These are phyloP conservation scores for Incumbomyces delicatus DNA, from an alignment of 2,329 filamentous ascomycete species.

Conservation along the genomic window DNA sequence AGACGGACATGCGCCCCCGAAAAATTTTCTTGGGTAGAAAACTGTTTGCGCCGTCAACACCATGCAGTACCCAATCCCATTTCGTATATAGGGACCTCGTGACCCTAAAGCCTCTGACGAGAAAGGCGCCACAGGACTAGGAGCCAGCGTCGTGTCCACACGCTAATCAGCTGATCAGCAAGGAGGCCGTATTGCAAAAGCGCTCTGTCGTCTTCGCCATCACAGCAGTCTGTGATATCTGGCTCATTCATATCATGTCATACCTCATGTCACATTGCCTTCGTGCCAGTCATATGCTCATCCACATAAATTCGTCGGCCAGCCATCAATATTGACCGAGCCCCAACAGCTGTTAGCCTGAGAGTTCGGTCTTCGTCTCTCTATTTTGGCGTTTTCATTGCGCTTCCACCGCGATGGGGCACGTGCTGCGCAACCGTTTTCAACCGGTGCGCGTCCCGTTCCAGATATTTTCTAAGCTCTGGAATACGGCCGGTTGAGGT, in stretches of 20 bases:
- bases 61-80: no score
- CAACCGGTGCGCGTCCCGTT: not conserved
- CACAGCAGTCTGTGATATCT: no score
- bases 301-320: conserved; percentile 1
- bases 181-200: not conserved
- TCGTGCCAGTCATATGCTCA: conserved; percentile 2
- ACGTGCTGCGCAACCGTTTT: not conserved
- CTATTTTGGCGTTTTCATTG: not conserved
- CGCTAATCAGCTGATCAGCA: not conserved
- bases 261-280: not conserved
- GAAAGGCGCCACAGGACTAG: not conserved
- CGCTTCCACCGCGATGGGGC: not conserved
- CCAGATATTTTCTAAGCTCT: not conserved
- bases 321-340: not conserved
- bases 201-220: not conserved
- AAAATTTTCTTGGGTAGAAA: not conserved
- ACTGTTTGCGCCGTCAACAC: conserved; percentile 1
- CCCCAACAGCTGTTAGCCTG: not conserved
- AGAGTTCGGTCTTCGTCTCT: not conserved
- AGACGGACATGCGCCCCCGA: not conserved
- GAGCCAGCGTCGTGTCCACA: not conserved
- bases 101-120: not conserved
- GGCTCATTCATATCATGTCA: not conserved
- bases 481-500: conserved; percentile 92
- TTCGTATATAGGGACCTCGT: no score